Evolutionary conservation across 345 rosid species (phyloP).

Genomic region (Gossypium ekmanianum): DNA sequence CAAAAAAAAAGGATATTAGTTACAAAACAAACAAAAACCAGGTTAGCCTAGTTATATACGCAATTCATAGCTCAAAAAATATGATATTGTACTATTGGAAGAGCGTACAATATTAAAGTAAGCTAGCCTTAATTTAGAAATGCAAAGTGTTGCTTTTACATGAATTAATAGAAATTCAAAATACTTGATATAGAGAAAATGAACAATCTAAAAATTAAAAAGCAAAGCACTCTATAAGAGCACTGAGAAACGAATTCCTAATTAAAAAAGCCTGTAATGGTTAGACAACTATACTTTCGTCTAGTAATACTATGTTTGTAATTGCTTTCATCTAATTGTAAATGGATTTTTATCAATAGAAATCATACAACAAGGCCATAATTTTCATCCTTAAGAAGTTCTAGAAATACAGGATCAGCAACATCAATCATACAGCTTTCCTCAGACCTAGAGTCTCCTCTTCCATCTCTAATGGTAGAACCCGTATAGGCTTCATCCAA

Average conservation of each 20-base stretch:
- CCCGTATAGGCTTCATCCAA: slow-evolving; percentile 29
- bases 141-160: no score
- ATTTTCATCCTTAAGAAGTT: slow-evolving; percentile 96
- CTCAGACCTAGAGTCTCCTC: slow-evolving; percentile 88
- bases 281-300: not conserved
- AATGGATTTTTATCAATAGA: not conserved
- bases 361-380: slow-evolving; percentile 84
- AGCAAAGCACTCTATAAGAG: no score
- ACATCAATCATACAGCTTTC: slow-evolving; percentile 58
- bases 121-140: no score
- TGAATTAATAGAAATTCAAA: not conserved
- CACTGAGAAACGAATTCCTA: not conserved
- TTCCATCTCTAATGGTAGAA: slow-evolving; percentile 84
- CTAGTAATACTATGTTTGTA: not conserved
- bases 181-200: no score
- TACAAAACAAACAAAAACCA: no score
- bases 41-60: no score
- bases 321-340: not conserved
- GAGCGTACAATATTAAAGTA: no score
- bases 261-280: not conserved
- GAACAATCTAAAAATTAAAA: no score
- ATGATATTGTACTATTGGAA: no score
- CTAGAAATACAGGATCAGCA: slow-evolving; percentile 88
- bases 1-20: no score
- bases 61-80: no score